Percentiles rank a stretch among this genome's conserved stretches.
These are phyloP conservation scores for Endoconidiophora laricicola DNA, from an alignment of 2,329 filamentous ascomycete species.

Conservation along the genomic window DNA sequence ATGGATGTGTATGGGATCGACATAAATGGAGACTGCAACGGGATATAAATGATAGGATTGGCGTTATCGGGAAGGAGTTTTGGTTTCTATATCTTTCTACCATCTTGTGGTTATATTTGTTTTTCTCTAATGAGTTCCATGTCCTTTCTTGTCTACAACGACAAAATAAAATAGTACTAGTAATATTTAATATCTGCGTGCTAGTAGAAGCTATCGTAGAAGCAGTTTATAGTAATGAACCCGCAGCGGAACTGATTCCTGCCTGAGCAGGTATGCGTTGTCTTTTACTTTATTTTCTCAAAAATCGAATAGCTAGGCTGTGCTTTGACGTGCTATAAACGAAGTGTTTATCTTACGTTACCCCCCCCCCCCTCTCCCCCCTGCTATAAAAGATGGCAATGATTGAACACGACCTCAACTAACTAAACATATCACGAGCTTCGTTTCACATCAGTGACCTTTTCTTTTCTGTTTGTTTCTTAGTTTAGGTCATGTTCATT, in stretches of 20 bases:
- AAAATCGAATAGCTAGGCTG: too few relatives aligned
- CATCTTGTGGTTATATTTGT: not conserved
- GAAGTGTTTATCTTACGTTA: too few relatives aligned
- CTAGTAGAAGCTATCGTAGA: too few relatives aligned
- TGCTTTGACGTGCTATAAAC: too few relatives aligned
- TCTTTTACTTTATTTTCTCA: too few relatives aligned
- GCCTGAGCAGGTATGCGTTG: too few relatives aligned
- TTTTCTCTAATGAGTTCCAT: not conserved
- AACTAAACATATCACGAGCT: not conserved
- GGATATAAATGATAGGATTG: not conserved
- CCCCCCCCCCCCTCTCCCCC: too few relatives aligned
- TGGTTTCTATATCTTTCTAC: not conserved
- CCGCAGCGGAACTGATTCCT: too few relatives aligned
- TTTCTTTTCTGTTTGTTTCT: not conserved
- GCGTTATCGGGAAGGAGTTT: not conserved
- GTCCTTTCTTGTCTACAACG: not conserved
- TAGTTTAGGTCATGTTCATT: not conserved
- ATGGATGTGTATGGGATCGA: conserved; percentile 10
- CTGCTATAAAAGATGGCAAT: too few relatives aligned
- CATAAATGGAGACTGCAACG: not conserved
- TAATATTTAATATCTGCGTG: not conserved
- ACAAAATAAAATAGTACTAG: not conserved
- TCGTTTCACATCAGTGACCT: not conserved
- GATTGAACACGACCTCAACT: too few relatives aligned
- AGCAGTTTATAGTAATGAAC: too few relatives aligned